These are phyloP conservation scores for Corrigiola litoralis DNA, from an alignment of 179 eudicot species.

Conservation along the genomic window DNA sequence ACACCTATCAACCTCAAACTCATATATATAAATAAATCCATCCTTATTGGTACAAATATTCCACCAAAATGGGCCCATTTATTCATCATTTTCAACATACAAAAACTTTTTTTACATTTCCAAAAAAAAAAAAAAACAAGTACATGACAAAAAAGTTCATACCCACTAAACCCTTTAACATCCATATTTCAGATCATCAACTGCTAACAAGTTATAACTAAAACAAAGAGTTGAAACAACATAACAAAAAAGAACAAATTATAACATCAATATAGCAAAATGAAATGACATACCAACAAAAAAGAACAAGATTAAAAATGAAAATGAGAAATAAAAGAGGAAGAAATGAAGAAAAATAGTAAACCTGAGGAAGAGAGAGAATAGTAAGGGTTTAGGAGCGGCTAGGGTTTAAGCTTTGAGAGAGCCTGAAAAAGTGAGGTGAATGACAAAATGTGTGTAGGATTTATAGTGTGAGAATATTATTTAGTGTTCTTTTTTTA, in stretches of 20 bases:
- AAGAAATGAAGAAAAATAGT: background rate
- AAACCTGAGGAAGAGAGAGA: slow-evolving; percentile 12
- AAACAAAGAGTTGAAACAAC: background rate
- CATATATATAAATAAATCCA: no score
- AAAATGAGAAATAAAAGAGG: background rate
- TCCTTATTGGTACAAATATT: no score
- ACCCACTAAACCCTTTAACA: no score
- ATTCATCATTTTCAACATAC: no score
- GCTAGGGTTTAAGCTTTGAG: slow-evolving; percentile 27
- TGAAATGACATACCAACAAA: background rate
- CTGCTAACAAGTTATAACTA: no score
- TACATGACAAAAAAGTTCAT: no score
- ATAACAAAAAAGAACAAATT: background rate
- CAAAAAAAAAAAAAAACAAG: no score
- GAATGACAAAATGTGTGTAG: background rate
- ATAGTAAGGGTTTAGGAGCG: slow-evolving; percentile 20
- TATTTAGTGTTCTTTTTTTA: background rate
- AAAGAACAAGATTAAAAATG: background rate
- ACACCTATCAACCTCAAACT: no score
- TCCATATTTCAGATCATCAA: no score
- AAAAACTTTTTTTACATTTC: no score
- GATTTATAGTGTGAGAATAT: background rate
- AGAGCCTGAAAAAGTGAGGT: background rate
- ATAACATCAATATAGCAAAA: background rate
- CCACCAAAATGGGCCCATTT: no score